These are phyloP conservation scores for Rhodosporidiobolus sp. DNA, from an alignment of 768 basidiomycete species.

Conservation along the genomic window DNA sequence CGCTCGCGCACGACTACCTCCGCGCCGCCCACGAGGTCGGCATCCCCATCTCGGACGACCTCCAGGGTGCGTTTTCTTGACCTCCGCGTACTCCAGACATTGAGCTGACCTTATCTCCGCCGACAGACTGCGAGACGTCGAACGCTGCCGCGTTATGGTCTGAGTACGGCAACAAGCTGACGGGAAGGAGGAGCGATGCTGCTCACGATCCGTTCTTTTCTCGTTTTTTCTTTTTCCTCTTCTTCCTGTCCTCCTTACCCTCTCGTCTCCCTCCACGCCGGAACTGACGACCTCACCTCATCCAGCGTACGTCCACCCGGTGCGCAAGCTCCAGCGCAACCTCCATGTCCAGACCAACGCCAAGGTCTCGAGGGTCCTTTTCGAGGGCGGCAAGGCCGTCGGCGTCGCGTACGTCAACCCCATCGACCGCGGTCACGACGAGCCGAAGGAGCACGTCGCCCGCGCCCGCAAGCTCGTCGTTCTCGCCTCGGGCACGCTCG, in stretches of 20 bases:
- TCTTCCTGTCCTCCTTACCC: no score
- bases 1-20: constrained; percentile 67
- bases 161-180: neutral
- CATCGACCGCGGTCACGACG: constrained; percentile 58
- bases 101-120: neutral
- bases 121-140: constrained; percentile 50
- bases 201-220: constrained; percentile 53
- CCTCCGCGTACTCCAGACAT: neutral
- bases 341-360: constrained; percentile 65
- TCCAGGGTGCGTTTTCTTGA: constrained; percentile 54
- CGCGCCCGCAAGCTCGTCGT: constrained; percentile 67
- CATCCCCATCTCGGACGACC: constrained; percentile 54
- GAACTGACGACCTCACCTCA: constrained; percentile 47
- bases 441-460: constrained; percentile 61
- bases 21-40: constrained; percentile 25
- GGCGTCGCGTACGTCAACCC: constrained; percentile 68
- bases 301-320: constrained; percentile 65
- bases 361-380: constrained; percentile 66
- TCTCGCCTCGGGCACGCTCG: constrained; percentile 64
- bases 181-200: constrained; percentile 68
- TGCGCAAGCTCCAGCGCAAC: constrained; percentile 67
- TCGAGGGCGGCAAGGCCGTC: constrained; percentile 68
- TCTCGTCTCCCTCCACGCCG: neutral
- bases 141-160: constrained; percentile 61
- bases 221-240: no score